A percentile compares a stretch with the other conserved stretches of the same genome.
These are phyloP conservation scores for Pseudopithomyces chartarum DNA, from an alignment of 2,329 filamentous ascomycete species.

Conservation along the genomic window DNA sequence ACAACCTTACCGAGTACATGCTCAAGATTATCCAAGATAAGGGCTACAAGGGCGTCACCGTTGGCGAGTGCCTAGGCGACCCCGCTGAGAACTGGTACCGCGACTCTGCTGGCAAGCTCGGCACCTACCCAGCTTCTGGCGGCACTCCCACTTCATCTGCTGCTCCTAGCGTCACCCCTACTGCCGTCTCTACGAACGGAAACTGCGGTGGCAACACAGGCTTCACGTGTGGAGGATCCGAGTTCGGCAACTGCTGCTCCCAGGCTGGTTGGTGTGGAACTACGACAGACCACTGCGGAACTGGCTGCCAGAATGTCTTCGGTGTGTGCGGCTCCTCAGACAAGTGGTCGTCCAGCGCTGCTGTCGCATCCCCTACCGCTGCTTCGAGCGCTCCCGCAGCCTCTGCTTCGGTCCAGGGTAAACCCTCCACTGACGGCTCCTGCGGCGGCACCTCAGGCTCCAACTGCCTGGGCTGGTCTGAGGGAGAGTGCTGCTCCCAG, in stretches of 20 bases:
- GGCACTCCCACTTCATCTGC: constrained; percentile 14
- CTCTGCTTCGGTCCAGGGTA: neutral
- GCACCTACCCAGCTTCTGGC: constrained; percentile 31
- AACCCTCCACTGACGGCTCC: constrained; percentile 19
- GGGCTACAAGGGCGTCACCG: constrained; percentile 51
- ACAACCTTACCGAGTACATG: constrained; percentile 51
- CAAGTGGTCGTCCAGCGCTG: constrained; percentile 7
- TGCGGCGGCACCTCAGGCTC: constrained; percentile 29
- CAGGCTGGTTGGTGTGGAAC: constrained; percentile 49
- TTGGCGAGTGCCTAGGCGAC: constrained; percentile 56
- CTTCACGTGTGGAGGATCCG: constrained; percentile 31
- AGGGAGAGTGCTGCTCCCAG: constrained; percentile 52
- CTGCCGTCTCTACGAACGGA: constrained; percentile 23
- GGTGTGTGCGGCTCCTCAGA: constrained; percentile 26
- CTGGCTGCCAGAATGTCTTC: constrained; percentile 39
- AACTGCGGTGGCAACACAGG: constrained; percentile 30
- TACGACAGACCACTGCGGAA: constrained; percentile 34
- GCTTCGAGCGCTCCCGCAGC: constrained; percentile 25
- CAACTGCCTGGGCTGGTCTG: constrained; percentile 34
- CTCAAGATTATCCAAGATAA: constrained; percentile 45
- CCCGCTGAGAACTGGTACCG: constrained; percentile 56
- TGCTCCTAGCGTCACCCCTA: constrained; percentile 15
- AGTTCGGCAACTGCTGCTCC: constrained; percentile 53
- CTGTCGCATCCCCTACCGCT: constrained; percentile 19
- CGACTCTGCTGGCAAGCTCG: constrained; percentile 38